A percentile compares a stretch with the other conserved stretches of the same genome.
Evolutionary conservation across 2,329 filamentous ascomycete species (phyloP).

Genomic region (Epichloe glyceriae): DNA sequence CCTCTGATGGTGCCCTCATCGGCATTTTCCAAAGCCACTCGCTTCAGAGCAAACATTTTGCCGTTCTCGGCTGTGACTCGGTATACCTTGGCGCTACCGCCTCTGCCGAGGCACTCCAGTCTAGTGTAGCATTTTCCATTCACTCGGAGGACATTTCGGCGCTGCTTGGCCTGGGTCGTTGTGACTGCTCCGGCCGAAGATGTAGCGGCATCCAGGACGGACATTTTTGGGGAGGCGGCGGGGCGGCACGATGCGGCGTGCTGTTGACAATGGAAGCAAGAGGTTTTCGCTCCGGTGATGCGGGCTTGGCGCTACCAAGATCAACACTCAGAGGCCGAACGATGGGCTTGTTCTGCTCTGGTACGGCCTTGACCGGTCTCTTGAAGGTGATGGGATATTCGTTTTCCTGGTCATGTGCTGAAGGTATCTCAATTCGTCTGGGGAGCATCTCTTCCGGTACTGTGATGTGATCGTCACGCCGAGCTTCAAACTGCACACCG

Average conservation of each 20-base stretch:
- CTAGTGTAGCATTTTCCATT: slow-evolving; percentile 87
- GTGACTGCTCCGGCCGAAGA: slow-evolving; percentile 68
- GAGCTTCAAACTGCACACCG: slow-evolving; percentile 9
- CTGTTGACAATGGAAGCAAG: slow-evolving; percentile 43
- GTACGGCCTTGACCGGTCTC: slow-evolving; percentile 39
- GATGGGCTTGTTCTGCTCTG: slow-evolving; percentile 42
- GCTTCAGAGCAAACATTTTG: slow-evolving; percentile 87
- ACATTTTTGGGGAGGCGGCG: slow-evolving; percentile 93
- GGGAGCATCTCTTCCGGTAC: slow-evolving; percentile 8
- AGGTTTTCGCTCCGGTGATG: slow-evolving; percentile 43
- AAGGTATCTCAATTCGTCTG: slow-evolving; percentile 41
- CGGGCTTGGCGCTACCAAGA: slow-evolving; percentile 22
- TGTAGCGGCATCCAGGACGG: slow-evolving; percentile 82
- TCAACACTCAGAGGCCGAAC: slow-evolving; percentile 36
- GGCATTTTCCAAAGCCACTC: slow-evolving; percentile 79
- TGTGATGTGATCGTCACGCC: slow-evolving; percentile 11
- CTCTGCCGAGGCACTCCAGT: slow-evolving; percentile 80
- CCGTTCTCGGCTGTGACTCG: slow-evolving; percentile 95
- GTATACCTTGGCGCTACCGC: slow-evolving; percentile 89
- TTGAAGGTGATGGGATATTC: slow-evolving; percentile 59
- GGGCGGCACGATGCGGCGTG: slow-evolving; percentile 67
- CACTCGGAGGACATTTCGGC: slow-evolving; percentile 70
- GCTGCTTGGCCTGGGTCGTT: slow-evolving; percentile 58
- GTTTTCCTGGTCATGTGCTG: slow-evolving; percentile 72
- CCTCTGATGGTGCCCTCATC: slow-evolving; percentile 74